These are phyloP conservation scores for Colletotrichum scovillei DNA, from an alignment of 2,329 filamentous ascomycete species.

Conservation along the genomic window DNA sequence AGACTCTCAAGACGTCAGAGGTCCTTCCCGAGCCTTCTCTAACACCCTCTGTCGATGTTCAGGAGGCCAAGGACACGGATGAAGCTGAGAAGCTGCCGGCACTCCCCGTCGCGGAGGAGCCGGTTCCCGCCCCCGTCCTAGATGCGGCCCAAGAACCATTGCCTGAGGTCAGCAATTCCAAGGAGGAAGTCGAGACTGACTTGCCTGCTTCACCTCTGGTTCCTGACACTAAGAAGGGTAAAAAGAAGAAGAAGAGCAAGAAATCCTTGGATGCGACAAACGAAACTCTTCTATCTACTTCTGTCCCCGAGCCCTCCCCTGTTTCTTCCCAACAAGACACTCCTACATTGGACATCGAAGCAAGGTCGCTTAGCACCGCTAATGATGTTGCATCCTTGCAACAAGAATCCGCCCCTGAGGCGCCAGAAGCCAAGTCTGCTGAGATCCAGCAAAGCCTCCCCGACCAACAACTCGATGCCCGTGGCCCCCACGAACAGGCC, in stretches of 20 bases:
- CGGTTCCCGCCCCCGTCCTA: not conserved
- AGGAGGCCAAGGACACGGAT: not conserved
- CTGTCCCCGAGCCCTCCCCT: not conserved
- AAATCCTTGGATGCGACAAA: slow-evolving; percentile 8
- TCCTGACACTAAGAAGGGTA: slow-evolving; percentile 42
- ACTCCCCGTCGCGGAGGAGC: not conserved
- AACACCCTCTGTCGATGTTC: not conserved
- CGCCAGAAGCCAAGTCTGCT: not conserved
- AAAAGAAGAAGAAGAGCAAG: slow-evolving; percentile 48
- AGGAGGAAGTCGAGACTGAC: slow-evolving; percentile 7
- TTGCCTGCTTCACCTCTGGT: not conserved
- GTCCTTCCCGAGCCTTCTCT: not conserved
- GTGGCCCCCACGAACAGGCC: not conserved
- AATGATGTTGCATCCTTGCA: not conserved
- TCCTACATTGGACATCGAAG: not conserved
- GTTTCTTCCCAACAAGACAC: not conserved
- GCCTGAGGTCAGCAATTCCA: not conserved
- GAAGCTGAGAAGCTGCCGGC: not conserved
- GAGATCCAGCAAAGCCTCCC: not conserved
- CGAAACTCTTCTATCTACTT: not conserved
- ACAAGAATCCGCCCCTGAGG: not conserved
- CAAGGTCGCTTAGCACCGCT: not conserved
- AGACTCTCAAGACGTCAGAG: slow-evolving; percentile 3
- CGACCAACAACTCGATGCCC: not conserved
- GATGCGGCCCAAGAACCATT: not conserved